phyloP scores from a whole-genome alignment of 2,329 filamentous ascomycete genomes.

The Fusarium bulbicola region DNA sequence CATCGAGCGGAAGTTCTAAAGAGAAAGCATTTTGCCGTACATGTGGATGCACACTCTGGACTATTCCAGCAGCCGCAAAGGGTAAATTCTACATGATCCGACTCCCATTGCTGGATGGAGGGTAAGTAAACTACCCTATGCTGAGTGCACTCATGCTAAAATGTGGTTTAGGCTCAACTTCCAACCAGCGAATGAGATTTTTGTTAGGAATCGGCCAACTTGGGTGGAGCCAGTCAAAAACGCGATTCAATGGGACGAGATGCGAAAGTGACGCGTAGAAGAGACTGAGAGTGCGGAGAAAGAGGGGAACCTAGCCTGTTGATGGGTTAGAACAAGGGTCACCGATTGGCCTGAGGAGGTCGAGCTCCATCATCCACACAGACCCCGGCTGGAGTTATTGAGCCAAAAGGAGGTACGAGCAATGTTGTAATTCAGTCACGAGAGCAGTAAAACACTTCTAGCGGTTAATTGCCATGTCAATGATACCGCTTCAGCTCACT shows the following conservation, averaged over 20 bases:
- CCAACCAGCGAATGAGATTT: conserved; percentile 42
- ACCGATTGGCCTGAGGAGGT: conserved; percentile 19
- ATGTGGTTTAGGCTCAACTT: conserved; percentile 15
- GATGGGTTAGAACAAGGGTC: background rate
- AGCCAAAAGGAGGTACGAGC: background rate
- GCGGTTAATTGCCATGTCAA: no score
- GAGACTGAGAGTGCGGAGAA: background rate
- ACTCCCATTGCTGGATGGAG: conserved; percentile 33
- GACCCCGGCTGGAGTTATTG: background rate
- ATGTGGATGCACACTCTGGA: conserved; percentile 44
- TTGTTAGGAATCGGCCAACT: conserved; percentile 39
- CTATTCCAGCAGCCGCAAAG: conserved; percentile 38
- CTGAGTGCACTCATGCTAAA: background rate
- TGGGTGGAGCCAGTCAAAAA: conserved; percentile 36
- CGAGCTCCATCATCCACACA: background rate
- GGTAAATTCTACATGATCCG: conserved; percentile 39
- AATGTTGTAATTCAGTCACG: background rate
- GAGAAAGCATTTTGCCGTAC: conserved; percentile 41
- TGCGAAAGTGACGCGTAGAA: conserved; percentile 33
- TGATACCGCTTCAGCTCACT: background rate
- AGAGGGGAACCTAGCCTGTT: background rate
- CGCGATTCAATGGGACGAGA: conserved; percentile 41
- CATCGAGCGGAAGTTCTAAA: conserved; percentile 39
- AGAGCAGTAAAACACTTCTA: background rate
- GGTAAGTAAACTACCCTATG: conserved; percentile 31